phyloP scores from a whole-genome alignment of 305 asterid species.

The Lippia alba region DNA sequence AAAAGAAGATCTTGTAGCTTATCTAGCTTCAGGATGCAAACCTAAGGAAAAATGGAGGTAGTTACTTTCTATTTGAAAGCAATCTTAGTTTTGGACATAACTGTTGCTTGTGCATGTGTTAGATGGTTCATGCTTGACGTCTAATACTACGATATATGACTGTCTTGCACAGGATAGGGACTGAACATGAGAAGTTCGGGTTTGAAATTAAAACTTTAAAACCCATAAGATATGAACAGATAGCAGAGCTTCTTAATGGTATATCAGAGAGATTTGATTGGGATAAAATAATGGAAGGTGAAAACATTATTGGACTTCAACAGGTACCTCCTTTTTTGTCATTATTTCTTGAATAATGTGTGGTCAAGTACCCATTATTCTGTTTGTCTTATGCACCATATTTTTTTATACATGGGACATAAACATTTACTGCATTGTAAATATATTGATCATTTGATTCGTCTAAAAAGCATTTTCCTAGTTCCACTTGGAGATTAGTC shows the following conservation, averaged over 20 bases:
- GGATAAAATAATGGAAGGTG: conserved; percentile 95
- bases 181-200: conserved; percentile 97
- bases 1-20: conserved; percentile 72
- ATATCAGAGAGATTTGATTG: conserved; percentile 97
- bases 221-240: conserved; percentile 90
- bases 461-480: background rate
- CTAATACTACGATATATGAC: conserved; percentile 32
- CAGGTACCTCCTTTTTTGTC: conserved; percentile 55
- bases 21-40: conserved; percentile 95
- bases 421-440: background rate
- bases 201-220: conserved; percentile 70
- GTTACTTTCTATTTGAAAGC: conserved; percentile 17
- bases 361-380: conserved; percentile 13
- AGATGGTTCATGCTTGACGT: background rate
- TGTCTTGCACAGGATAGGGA: conserved; percentile 76
- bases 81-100: conserved; percentile 11
- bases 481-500: conserved; percentile 6
- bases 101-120: background rate
- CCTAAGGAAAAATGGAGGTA: conserved; percentile 94
- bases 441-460: conserved; percentile 3
- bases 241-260: conserved; percentile 80
- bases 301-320: conserved; percentile 84
- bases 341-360: background rate
- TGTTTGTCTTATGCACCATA: conserved; percentile 9
- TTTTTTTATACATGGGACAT: conserved; percentile 4